Conservation (phyloP, 164 flowering plant species). For the Litsea cubeba region DNA sequence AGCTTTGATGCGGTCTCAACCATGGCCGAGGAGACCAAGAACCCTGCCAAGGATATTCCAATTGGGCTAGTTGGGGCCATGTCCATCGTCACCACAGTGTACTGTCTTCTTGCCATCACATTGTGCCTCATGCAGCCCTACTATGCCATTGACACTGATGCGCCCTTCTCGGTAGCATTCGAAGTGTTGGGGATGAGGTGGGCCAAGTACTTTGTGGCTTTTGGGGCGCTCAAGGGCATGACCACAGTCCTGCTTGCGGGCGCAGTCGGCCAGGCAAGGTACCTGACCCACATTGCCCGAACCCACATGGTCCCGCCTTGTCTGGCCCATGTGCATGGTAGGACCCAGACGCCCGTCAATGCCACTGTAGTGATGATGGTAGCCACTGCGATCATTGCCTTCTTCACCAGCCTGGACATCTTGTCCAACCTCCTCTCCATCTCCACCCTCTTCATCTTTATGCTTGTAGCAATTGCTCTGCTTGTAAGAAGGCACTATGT, state of each 20-base stretch:
- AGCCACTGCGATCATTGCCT: slow-evolving; percentile 37
- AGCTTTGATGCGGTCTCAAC: slow-evolving; percentile 66
- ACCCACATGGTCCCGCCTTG: slow-evolving; percentile 68
- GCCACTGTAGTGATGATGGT: slow-evolving; percentile 48
- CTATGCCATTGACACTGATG: slow-evolving; percentile 27
- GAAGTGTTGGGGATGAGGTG: slow-evolving; percentile 38
- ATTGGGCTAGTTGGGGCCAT: slow-evolving; percentile 66
- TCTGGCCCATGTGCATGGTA: slow-evolving; percentile 37
- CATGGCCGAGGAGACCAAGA: slow-evolving; percentile 69
- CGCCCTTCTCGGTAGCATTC: slow-evolving; percentile 53
- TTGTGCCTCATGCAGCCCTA: slow-evolving; percentile 52
- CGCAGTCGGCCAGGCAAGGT: slow-evolving; percentile 57
- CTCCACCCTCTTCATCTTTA: slow-evolving; percentile 56
- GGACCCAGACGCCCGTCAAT: slow-evolving; percentile 50
- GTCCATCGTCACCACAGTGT: slow-evolving; percentile 30
- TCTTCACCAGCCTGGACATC: slow-evolving; percentile 46
- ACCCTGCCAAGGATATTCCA: slow-evolving; percentile 61
- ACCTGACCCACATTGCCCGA: slow-evolving; percentile 60
- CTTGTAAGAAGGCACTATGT: slow-evolving; percentile 52
- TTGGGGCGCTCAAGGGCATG: slow-evolving; percentile 56
- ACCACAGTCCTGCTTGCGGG: slow-evolving; percentile 43
- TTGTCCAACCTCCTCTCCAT: slow-evolving; percentile 51
- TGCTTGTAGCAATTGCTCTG: slow-evolving; percentile 48
- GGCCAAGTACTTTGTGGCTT: slow-evolving; percentile 55
- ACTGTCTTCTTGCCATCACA: slow-evolving; percentile 44